Evolutionary conservation across 2,329 filamentous ascomycete genomes (phyloP).

Genomic region (Alternaria conjuncta): DNA sequence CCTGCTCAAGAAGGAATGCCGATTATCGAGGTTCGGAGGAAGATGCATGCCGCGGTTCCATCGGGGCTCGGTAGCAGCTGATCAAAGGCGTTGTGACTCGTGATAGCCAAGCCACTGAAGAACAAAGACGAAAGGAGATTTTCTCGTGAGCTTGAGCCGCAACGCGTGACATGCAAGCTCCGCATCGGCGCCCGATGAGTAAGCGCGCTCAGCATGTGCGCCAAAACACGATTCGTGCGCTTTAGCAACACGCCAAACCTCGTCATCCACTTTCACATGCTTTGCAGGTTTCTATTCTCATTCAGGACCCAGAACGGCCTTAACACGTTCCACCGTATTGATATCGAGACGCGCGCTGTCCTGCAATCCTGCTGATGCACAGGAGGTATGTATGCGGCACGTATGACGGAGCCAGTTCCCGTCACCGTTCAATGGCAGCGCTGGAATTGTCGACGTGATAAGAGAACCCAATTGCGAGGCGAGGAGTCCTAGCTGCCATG

Average conservation of each 20-base stretch:
- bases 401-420: conserved; percentile 13
- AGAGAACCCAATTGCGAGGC: conserved; percentile 9
- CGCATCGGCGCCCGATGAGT: conserved; percentile 7
- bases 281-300: neutral
- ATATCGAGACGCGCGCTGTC: conserved; percentile 10
- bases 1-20: conserved; percentile 7
- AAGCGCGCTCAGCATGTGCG: conserved; percentile 9
- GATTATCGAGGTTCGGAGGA: conserved; percentile 12
- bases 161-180: conserved; percentile 5
- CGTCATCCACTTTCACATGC: conserved; percentile 28
- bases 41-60: conserved; percentile 14
- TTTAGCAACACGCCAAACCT: neutral
- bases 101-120: conserved; percentile 5
- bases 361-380: conserved; percentile 6
- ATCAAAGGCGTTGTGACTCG: neutral
- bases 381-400: conserved; percentile 8
- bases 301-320: conserved; percentile 11
- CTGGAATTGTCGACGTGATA: conserved; percentile 3
- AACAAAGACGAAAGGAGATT: neutral
- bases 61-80: conserved; percentile 15
- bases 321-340: conserved; percentile 11
- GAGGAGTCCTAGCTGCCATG: neutral
- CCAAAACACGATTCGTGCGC: conserved; percentile 14
- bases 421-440: conserved; percentile 6
- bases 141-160: conserved; percentile 12